A percentile compares a stretch with the other conserved stretches of the same genome.
Conservation (phyloP, 768 basidiomycete genomes). For the Boletus subparvulus region DNA sequence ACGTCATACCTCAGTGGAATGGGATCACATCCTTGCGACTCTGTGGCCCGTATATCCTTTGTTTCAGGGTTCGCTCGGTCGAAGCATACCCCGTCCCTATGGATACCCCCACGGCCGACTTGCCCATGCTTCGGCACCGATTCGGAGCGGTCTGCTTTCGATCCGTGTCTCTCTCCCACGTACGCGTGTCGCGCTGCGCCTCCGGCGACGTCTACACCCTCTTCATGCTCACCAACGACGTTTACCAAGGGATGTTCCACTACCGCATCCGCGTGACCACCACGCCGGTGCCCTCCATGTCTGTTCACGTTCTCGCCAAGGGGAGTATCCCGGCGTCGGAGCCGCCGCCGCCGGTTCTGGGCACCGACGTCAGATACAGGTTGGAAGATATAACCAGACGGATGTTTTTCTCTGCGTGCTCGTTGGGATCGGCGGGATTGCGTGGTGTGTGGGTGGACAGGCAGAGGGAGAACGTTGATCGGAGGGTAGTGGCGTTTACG, state of each 20-base stretch:
- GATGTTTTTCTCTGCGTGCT: conserved; percentile 17
- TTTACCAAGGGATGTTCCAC: conserved; percentile 50
- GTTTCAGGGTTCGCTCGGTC: conserved; percentile 51
- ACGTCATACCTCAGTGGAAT: conserved; percentile 34
- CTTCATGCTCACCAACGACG: conserved; percentile 43
- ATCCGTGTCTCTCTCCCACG: conserved; percentile 38
- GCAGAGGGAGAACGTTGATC: conserved; percentile 11
- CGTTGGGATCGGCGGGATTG: conserved; percentile 19
- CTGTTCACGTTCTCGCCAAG: conserved; percentile 39
- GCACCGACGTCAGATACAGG: background rate
- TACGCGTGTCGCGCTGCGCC: conserved; percentile 28
- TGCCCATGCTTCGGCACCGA: conserved; percentile 22
- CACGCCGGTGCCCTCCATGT: conserved; percentile 31
- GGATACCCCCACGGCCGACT: conserved; percentile 4
- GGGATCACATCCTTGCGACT: conserved; percentile 45
- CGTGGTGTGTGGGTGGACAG: conserved; percentile 29
- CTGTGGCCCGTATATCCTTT: conserved; percentile 49
- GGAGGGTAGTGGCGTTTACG: conserved; percentile 26
- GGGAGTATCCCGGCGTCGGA: background rate
- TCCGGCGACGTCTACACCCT: conserved; percentile 40
- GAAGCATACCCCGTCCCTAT: conserved; percentile 37
- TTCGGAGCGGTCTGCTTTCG: conserved; percentile 40
- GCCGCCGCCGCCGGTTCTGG: background rate
- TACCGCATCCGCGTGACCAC: conserved; percentile 39
- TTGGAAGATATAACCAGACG: background rate